Evolutionary conservation across 345 rosid species (phyloP).

Genomic region (Camelina hispida): DNA sequence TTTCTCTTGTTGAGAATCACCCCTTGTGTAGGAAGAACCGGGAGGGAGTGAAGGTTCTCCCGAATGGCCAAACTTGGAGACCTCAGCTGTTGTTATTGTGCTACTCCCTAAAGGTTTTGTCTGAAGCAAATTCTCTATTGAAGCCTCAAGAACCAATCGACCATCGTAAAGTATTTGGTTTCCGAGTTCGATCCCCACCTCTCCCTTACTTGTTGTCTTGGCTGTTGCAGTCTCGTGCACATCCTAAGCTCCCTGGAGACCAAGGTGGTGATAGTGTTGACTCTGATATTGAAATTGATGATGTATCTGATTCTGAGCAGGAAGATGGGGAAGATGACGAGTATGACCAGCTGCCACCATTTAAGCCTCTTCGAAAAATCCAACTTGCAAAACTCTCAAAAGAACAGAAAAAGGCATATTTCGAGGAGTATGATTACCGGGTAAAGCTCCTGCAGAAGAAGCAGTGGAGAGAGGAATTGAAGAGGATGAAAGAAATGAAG

Average conservation of each 20-base stretch:
- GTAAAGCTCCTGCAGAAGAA: slow-evolving; percentile 94
- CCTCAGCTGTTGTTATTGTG: slow-evolving; percentile 78
- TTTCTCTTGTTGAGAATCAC: slow-evolving; percentile 90
- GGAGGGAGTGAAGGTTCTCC: slow-evolving; percentile 89
- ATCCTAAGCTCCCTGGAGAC: slow-evolving; percentile 77
- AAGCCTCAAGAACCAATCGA: slow-evolving; percentile 86
- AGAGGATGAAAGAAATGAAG: slow-evolving; percentile 78
- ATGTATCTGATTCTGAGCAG: slow-evolving; percentile 77
- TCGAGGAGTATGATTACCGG: slow-evolving; percentile 94
- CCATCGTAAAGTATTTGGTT: slow-evolving; percentile 84
- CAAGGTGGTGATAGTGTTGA: slow-evolving; percentile 86
- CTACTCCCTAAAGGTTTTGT: slow-evolving; percentile 82
- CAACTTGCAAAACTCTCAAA: slow-evolving; percentile 83
- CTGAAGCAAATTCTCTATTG: slow-evolving; percentile 76
- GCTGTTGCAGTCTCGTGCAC: slow-evolving; percentile 92
- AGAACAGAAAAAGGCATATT: slow-evolving; percentile 79
- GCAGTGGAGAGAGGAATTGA: slow-evolving; percentile 88
- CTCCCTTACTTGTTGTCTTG: slow-evolving; percentile 92
- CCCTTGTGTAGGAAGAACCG: slow-evolving; percentile 83
- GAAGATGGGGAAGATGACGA: slow-evolving; percentile 83
- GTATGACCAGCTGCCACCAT: slow-evolving; percentile 93
- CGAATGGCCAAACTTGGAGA: slow-evolving; percentile 91
- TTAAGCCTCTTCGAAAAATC: slow-evolving; percentile 78
- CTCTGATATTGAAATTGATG: slow-evolving; percentile 80
- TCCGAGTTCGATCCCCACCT: slow-evolving; percentile 84